Evolutionary conservation across 2,329 filamentous ascomycete genomes (phyloP), one percentile per base, ranked within the genome.

Genomic region (Leptographium radiaticola): DNA sequence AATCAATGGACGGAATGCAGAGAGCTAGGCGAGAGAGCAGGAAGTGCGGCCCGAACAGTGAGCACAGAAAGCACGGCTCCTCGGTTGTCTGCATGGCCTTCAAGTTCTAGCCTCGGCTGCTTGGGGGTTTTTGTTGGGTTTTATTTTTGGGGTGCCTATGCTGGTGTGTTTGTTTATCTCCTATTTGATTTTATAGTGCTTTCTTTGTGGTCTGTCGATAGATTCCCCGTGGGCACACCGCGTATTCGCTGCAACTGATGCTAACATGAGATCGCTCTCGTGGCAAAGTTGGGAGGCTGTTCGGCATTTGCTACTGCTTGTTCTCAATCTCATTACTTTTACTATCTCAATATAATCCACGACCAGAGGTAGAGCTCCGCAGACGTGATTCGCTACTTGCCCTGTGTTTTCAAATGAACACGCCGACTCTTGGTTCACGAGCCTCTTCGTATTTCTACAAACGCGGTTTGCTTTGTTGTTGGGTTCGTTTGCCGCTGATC

Each of bases 161-260:
- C 16, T 34, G 16, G 33, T 51, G 11, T 45, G 51, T 9, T 18
- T 50, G 45, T 50, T 42, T 49, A 36, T 15, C 31, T 34, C 5
- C 7, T 8, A 13, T 52, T 45, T 38, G 15, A 34, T 46, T 43
- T n/a, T 7, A 18, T 15, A 13, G 33, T 36, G 34, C 6, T 51
- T 40, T 25, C n/a, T 48, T 20, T 48, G 31, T 45, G 31, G 46
- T 54, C 49, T 50, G 49, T 56, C 51, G 49, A 58, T 58, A 58
- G 56, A 58, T 58, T 58, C 56, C 52, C 52, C 56, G 31, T 47
- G 46, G 51, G 51, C 51, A 25, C 54, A 48, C 40, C 54, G 44
- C 53, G 42, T 53, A 49, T 54, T 53, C 49, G 51, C 33, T 25
- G 44, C 48, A 44, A 44, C 34, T 30, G 42, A 36, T 49, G 45